Evolutionary conservation across 2,329 filamentous ascomycete species (phyloP), one percentile per base, ranked within the genome.

Genomic region (Microdochium nivale): DNA sequence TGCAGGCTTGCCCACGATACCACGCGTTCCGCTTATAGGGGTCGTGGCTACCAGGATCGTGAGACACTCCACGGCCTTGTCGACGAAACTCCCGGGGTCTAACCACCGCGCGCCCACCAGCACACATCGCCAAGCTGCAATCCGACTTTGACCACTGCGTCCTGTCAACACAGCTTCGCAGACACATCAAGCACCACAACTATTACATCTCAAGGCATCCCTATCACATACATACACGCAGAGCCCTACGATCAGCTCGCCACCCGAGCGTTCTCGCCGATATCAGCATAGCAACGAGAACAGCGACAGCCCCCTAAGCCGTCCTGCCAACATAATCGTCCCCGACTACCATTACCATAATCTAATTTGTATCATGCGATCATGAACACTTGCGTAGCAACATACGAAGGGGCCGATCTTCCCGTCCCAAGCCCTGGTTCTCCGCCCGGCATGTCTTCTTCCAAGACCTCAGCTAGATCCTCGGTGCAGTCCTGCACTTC

Each of bases 391-490:
- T 65, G 68, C 56, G 66, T 59, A 58, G 55, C 65, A 58, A 56
- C 56, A 49, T 58, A 67, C 51, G 65, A 68, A 60, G 60, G 58
- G 58, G 54, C 59, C 64, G 64, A 74, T 56, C 59, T 65, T 70
- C 52, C 73, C 69, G 57, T 67, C 52, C 62, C 66, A 46, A 66
- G 63, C 51, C 84, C 85, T 47, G 81, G 79, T 66, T 89, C 87
- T 58, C 86, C 86, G 53, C 87, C 87, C 55, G 88, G 89, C 62
- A 83, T 95, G 71, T 89, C 87, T 48, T 70, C 74, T 59, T 95
- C 89, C 54, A 95, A 92, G 69, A 94, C 89, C 56, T 95, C 89
- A 58, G 95, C 94, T 70, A 90, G 90, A 25, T 95, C 89, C 4
- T 95, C 90, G 49, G 87, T 92, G 62, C 86, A 86, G 60, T 95